Percentiles rank a stretch among this genome's conserved stretches.
Evolutionary conservation across 306 rosid genomes (phyloP).

Genomic region (Quercus glauca): DNA sequence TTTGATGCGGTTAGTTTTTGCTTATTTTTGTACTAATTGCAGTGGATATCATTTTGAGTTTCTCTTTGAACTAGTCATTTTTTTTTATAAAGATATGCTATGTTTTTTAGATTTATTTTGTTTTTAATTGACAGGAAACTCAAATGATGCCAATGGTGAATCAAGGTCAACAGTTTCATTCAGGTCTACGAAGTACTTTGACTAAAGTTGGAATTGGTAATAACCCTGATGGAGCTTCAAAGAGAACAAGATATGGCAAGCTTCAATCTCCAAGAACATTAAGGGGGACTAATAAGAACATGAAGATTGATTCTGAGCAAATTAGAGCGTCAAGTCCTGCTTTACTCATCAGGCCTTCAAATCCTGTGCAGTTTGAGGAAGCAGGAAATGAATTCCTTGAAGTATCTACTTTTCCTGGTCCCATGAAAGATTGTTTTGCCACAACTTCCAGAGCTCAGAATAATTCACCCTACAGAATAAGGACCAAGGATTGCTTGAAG

Average conservation of each 20-base stretch:
- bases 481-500: background rate
- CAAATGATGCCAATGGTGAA: conserved; percentile 1
- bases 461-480: background rate
- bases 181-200: background rate
- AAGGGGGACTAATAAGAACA: background rate
- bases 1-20: conserved; percentile 48
- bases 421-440: background rate
- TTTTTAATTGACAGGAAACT: conserved; percentile 32
- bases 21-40: background rate
- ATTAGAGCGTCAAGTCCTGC: background rate
- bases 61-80: background rate
- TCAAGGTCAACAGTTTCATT: conserved; percentile 1
- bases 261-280: conserved; percentile 13
- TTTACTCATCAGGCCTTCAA: background rate
- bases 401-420: background rate
- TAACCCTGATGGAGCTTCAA: background rate
- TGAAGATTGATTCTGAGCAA: conserved; percentile 2
- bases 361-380: background rate
- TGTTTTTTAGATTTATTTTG: background rate
- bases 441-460: background rate
- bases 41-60: background rate
- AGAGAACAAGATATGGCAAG: conserved; percentile 19
- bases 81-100: no score
- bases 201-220: conserved; percentile 7
- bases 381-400: background rate